phyloP scores from a whole-genome alignment of 345 rosid species.

The Lepidium aucheri region DNA sequence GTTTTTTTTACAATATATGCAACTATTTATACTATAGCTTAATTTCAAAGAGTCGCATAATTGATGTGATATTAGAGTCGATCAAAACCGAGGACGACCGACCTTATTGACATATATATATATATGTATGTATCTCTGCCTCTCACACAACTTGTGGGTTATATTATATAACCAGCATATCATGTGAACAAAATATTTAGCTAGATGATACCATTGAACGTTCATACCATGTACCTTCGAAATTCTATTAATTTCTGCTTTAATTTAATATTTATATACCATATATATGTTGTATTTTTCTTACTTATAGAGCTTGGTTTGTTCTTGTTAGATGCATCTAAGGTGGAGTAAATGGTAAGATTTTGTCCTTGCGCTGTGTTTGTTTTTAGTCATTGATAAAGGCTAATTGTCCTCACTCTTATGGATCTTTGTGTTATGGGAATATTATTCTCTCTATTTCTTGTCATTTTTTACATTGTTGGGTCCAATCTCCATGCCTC shows the following conservation, averaged over 20 bases:
- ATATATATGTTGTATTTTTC: neutral
- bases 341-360: neutral
- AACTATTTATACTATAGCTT: too few relatives aligned
- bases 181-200: slow-evolving; percentile 23
- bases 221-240: slow-evolving; percentile 13
- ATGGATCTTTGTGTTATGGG: slow-evolving; percentile 11
- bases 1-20: too few relatives aligned
- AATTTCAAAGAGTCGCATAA: too few relatives aligned
- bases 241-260: neutral
- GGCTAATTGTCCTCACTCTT: slow-evolving; percentile 16
- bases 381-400: slow-evolving; percentile 8
- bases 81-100: neutral
- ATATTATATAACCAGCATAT: slow-evolving; percentile 7
- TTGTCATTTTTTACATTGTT: slow-evolving; percentile 12
- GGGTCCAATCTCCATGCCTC: slow-evolving; percentile 18
- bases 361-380: slow-evolving; percentile 9
- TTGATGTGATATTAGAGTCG: neutral
- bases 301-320: neutral
- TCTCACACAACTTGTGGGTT: slow-evolving; percentile 14
- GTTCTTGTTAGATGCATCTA: slow-evolving; percentile 17
- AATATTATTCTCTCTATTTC: slow-evolving; percentile 19
- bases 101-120: neutral
- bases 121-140: neutral
- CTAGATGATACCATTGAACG: neutral
- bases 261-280: neutral